Base-by-base conservation (phyloP, 352 stramenopile species). In the Aphanomyces cochlioides region DNA sequence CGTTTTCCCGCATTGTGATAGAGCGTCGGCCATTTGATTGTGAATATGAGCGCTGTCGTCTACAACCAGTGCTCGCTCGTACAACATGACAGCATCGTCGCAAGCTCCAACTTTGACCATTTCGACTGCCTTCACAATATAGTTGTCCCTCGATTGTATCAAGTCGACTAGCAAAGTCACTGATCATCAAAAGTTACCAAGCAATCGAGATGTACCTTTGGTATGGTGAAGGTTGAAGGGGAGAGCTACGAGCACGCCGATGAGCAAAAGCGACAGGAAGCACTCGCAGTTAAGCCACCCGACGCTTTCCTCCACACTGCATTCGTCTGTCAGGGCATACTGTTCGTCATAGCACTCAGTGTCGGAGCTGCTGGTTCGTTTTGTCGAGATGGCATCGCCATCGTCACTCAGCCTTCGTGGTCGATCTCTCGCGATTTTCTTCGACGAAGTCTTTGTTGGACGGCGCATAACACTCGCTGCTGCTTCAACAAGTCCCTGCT, bases 271-370 rank as follows among this genome's bases (percentile, higher is more conserved):
- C n/a, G 73, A 78, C 15, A 78, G 67, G 60, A 78, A 74, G 43
- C 73, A 78, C 54, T 78, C 73, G 40, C 73, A 78, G 58, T 78
- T 78, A 13, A 78, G 54, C 73, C 73, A 78, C 21, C 70, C 61
- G 28, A 73, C 73, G n/a, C 54, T n/a, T 39, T 61, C 54, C 19
- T 40, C 54, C 15, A n/a, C 37, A 37, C 37, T 21, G 3, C n/a
- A 40, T 41, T 17, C 54, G 3, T 61, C 54, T 37, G 17, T 12
- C 39, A 45, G 41, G 40, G 10, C 38, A 19, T 56, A 48, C 5
- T 67, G 59, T 4, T 56, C 19, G 59, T 67, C 59, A 40, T 67
- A 56, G 5, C 13, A 2, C 19, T 7, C 59, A 28, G 15, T 2
- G 39, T 41, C 59, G 41, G 19, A 19, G 59, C 48, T 28, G 43